Evolutionary conservation across 495 filamentous ascomycete species (phyloP), one percentile per base, ranked within the genome.

Genomic region (Daldinia grandis): DNA sequence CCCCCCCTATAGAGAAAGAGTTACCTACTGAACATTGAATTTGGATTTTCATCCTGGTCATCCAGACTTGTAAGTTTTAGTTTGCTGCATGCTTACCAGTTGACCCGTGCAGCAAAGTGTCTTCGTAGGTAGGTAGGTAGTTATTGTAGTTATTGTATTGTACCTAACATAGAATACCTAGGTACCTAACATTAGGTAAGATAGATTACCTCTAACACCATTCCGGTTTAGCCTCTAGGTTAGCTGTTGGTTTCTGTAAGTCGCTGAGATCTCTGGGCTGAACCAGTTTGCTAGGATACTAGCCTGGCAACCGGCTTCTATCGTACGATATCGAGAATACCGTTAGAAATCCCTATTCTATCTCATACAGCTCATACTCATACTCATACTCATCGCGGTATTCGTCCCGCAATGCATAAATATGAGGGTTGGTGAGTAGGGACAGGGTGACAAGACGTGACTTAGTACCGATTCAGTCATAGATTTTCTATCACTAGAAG

Each of bases 61-160:
- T 65, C 30, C 49, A 54, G 54, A 50, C 5, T 57, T 19, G 15
- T 37, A 7, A 51, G n/a, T 58, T n/a, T 24, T 37, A 9, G 56
- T 50, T 64, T 66, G 55, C 69, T 72, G 69, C 69, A 72, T 50
- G 69, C 53, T 49, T 64, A 55, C 63, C 62, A 62, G 53, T 58
- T 50, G 62, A 64, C 67, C 57, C 57, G 66, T 70, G 68, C 68
- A 70, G 56, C 31, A 35, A 14, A 57, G n/a, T 33, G 58, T 71
- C 56, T 61, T 63, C 14, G 61, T 65, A 70, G n/a, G n/a, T n/a
- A n/a, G n/a, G n/a, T n/a, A n/a, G n/a, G n/a, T n/a, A n/a, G n/a
- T n/a, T n/a, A n/a, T n/a, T n/a, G n/a, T n/a, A n/a, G n/a, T n/a
- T n/a, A n/a, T n/a, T 49, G 8, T 47, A 21, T 10, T 44, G 33